Evolutionary conservation across 345 rosid genomes (phyloP).

Genomic region (Xanthoceras sorbifolium): DNA sequence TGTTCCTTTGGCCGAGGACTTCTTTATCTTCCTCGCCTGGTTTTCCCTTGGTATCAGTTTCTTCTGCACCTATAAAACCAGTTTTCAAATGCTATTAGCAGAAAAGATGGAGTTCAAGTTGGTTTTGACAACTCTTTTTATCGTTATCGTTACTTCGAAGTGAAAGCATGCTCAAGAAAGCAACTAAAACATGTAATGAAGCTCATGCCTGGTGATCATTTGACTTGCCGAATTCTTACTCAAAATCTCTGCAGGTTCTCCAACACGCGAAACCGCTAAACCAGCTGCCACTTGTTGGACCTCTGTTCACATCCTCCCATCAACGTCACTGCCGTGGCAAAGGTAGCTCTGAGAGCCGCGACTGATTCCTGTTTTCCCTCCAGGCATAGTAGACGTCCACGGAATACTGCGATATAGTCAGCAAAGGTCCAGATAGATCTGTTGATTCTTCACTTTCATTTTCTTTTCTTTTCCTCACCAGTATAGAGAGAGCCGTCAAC

Average conservation of each 20-base stretch:
- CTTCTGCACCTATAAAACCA: neutral
- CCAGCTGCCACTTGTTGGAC: constrained; percentile 60
- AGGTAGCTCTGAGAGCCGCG: constrained; percentile 60
- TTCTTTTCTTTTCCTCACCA: neutral
- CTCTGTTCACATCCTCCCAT: constrained; percentile 59
- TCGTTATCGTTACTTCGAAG: neutral
- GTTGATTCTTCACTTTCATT: neutral
- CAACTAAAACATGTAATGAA: neutral
- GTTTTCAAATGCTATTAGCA: neutral
- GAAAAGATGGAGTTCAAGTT: too few relatives aligned
- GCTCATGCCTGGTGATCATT: neutral
- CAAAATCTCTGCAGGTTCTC: constrained; percentile 41
- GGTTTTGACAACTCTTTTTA: neutral
- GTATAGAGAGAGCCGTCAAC: constrained; percentile 23
- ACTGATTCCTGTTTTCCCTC: constrained; percentile 63
- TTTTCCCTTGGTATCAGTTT: neutral
- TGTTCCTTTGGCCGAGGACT: neutral
- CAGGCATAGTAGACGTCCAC: constrained; percentile 50
- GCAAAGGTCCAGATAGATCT: constrained; percentile 35
- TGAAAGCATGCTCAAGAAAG: too few relatives aligned
- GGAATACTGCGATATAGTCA: constrained; percentile 50
- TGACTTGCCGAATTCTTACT: neutral
- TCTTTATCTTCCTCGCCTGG: neutral
- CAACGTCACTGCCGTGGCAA: constrained; percentile 46
- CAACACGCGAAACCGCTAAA: constrained; percentile 52